Percentiles rank a stretch among this genome's conserved stretches.
phyloP scores from a whole-genome alignment of 176 grass and related monocot genomes.

The Lolium rigidum region DNA sequence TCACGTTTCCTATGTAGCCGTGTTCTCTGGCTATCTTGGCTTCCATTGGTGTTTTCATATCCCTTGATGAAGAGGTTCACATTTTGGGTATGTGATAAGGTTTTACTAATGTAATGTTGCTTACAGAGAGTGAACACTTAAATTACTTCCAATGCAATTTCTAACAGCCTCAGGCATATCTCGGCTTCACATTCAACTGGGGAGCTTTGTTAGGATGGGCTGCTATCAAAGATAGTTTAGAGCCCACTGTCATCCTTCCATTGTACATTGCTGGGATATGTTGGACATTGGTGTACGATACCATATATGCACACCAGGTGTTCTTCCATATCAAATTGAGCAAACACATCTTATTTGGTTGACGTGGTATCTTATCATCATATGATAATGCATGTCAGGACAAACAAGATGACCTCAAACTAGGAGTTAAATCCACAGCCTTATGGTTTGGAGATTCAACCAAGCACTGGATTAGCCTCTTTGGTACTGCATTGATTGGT shows the following conservation, averaged over 20 bases:
- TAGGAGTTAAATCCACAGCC: constrained; percentile 86
- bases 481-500: constrained; percentile 64
- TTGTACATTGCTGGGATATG: constrained; percentile 76
- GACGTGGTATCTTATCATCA: neutral
- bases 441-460: constrained; percentile 78
- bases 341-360: neutral
- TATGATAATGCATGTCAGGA: constrained; percentile 52
- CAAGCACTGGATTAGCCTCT: constrained; percentile 71
- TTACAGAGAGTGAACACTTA: neutral
- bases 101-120: neutral
- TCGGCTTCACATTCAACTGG: constrained; percentile 93
- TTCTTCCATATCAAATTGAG: constrained; percentile 12
- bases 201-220: constrained; percentile 86
- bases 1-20: constrained; percentile 52
- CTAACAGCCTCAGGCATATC: constrained; percentile 84
- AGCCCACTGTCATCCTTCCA: constrained; percentile 67
- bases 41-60: constrained; percentile 78
- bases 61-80: constrained; percentile 89
- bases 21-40: constrained; percentile 72
- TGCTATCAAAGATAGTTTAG: constrained; percentile 72
- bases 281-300: constrained; percentile 94
- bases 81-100: constrained; percentile 66
- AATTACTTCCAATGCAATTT: constrained; percentile 17
- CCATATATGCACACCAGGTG: constrained; percentile 92
- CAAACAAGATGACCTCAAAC: constrained; percentile 84